Evolutionary conservation across 768 basidiomycete genomes (phyloP), one percentile per base, ranked within the genome.

Genomic region (Rhizopogon sp.): DNA sequence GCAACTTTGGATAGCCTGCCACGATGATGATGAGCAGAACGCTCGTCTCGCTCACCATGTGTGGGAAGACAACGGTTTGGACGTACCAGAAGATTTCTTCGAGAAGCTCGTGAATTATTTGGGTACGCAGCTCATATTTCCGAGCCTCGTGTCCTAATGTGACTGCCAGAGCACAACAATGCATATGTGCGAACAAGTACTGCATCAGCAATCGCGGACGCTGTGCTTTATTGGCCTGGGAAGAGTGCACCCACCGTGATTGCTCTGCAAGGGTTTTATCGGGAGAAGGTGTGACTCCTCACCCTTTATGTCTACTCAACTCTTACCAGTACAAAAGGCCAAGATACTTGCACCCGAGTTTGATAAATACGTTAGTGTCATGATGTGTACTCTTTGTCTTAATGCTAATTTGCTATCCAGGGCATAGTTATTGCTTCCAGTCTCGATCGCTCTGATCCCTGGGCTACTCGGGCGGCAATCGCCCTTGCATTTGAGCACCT

Each of bases 1-100:
- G 0, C 85, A 90, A 65, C 69, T 99, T 1, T 91, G 92, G 85
- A 78, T 98, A 39, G 89, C 89, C 4, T 85, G 81, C 52, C 93
- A 98, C 60, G 97, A 98, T 56, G 85, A 83, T 51, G 87, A 89
- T 58, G 92, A 93, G 62, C 92, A 95, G 64, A 98, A 95, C 61
- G 84, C 84, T 0, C 77, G 87, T 49, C 73, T 98, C 40, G 94
- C 95, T 14, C 73, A 74, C 22, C 83, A 86, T 58, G 72, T 91
- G 9, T 98, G 95, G 95, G 96, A 97, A 53, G 97, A 98, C 58
- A 98, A 98, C 59, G 95, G 92, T 4, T 69, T 98, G 39, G 93
- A 97, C 62, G 82, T 95, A 9, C 82, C 88, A 0, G 90, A 93
- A 59, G 68, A 68, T 6, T 83, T 60, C 22, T 67, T 92, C 0